A percentile compares a stretch with the other conserved stretches of the same genome.
These are phyloP conservation scores for Orbilia brochopaga DNA, from an alignment of 2,329 filamentous ascomycete genomes.

Conservation along the genomic window DNA sequence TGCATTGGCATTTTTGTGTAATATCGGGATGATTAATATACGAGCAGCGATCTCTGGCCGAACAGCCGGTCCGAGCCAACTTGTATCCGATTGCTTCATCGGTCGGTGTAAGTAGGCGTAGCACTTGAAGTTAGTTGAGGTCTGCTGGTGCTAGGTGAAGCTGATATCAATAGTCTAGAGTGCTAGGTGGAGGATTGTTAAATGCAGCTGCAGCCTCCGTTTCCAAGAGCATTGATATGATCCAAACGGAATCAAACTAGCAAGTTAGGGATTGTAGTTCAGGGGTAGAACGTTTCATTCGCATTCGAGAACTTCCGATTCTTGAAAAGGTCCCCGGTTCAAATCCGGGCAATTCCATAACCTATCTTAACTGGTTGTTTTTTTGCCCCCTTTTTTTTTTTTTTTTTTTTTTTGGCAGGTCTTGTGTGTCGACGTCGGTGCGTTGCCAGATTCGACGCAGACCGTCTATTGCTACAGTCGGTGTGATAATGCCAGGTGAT, in stretches of 20 bases:
- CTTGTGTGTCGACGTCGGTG: no score
- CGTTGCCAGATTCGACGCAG: no score
- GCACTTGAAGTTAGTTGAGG: no score
- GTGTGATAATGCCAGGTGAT: no score
- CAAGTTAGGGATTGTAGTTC: slow-evolving; percentile 48
- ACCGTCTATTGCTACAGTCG: no score
- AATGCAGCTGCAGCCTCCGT: neutral
- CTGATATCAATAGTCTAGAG: neutral
- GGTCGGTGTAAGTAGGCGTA: no score
- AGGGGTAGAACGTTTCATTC: slow-evolving; percentile 52
- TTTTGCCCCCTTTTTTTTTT: neutral
- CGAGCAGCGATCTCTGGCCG: neutral
- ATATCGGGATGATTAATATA: neutral
- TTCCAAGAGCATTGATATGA: no score
- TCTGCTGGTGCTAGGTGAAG: no score
- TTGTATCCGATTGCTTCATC: no score
- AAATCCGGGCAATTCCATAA: slow-evolving; percentile 47
- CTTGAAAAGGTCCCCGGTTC: slow-evolving; percentile 50
- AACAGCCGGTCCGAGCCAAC: no score
- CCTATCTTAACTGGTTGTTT: no score
- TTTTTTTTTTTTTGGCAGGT: slow-evolving; percentile 23
- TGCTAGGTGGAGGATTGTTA: neutral
- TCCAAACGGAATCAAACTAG: neutral
- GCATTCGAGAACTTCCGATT: slow-evolving; percentile 38
- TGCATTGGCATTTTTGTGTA: no score